Base-by-base conservation (phyloP, 2,329 filamentous ascomycete species). In the Ceratocystis variospora region DNA sequence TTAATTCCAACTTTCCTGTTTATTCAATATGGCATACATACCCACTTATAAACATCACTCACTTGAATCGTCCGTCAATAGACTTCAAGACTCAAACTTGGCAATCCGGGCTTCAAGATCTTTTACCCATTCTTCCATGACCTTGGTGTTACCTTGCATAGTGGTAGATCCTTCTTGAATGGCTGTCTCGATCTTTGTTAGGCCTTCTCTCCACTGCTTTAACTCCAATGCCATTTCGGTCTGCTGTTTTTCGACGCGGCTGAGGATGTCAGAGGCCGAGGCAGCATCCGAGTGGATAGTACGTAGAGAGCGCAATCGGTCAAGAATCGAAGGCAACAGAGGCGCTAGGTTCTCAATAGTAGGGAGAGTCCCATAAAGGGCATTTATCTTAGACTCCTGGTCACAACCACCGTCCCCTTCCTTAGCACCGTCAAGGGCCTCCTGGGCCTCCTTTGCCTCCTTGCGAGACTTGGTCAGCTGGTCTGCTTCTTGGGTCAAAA, bases 111-210 rank as follows among this genome's bases (percentile, higher is more conserved):
- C 83, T 77, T 97, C 93, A 65, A 99, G 76, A 66, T 88, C 89
- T 75, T 88, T 89, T 3, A 97, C 89, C 90, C 92, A 96, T 50
- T 84, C 85, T 70, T 93, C 88, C 69, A 97, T 87, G n/a, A 88
- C 82, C 71, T 87, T 86, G 75, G 92, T 86, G 75, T 99, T 99
- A 63, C 81, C 83, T 70, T 83, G 83, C 78, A 95, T 87, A 3
- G 85, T 81, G 33, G 79, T 78, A 72, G 89, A 87, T 3, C 87
- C 86, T 68, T 87, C 82, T 69, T 80, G 80, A 72, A 97, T 85
- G 31, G 87, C 86, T 66, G 79, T 78, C 75, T 96, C 92, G 22
- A 96, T 83, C 73, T 87, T 89, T 68, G 86, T 84, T 17, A 97
- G 75, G 0, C 90, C 90, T 66, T 89, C 87, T 69, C 85, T 83